phyloP scores from a whole-genome alignment of 164 flowering plant genomes.

The Nelumbo lutea region DNA sequence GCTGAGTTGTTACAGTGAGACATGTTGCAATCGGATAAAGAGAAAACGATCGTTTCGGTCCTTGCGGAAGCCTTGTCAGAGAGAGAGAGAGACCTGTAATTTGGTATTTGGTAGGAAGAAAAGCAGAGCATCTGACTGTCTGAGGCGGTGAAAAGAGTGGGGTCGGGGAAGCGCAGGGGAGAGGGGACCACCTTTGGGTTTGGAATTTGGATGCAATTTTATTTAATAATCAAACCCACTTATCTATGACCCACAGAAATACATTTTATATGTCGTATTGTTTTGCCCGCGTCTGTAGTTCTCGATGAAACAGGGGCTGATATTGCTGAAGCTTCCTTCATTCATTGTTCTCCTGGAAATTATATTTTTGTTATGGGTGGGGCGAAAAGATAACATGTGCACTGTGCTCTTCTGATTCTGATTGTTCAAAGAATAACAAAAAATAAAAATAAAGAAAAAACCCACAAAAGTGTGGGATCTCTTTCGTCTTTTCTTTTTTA shows the following conservation, averaged over 20 bases:
- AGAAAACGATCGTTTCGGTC: conserved; percentile 16
- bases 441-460: conserved; percentile 6
- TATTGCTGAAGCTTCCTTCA: conserved; percentile 7
- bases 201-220: neutral
- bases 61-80: neutral
- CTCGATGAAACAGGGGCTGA: conserved; percentile 29
- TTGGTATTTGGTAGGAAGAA: too few species aligned
- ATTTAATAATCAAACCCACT: neutral
- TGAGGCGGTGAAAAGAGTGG: conserved; percentile 23
- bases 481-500: conserved; percentile 55
- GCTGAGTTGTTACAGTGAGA: conserved; percentile 10
- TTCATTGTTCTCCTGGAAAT: neutral
- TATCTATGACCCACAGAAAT: neutral
- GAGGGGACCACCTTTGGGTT: conserved; percentile 16
- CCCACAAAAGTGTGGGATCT: conserved; percentile 50
- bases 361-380: conserved; percentile 11
- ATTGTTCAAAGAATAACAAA: conserved; percentile 25
- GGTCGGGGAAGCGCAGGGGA: conserved; percentile 23
- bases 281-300: conserved; percentile 25
- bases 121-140: too few species aligned
- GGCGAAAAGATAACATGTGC: conserved; percentile 49
- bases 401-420: conserved; percentile 12
- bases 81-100: too few species aligned
- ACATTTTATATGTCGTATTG: neutral
- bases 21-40: conserved; percentile 17